These are phyloP conservation scores for Nakazawaea populi DNA, from an alignment of 805 yeast genomes.

Conservation along the genomic window DNA sequence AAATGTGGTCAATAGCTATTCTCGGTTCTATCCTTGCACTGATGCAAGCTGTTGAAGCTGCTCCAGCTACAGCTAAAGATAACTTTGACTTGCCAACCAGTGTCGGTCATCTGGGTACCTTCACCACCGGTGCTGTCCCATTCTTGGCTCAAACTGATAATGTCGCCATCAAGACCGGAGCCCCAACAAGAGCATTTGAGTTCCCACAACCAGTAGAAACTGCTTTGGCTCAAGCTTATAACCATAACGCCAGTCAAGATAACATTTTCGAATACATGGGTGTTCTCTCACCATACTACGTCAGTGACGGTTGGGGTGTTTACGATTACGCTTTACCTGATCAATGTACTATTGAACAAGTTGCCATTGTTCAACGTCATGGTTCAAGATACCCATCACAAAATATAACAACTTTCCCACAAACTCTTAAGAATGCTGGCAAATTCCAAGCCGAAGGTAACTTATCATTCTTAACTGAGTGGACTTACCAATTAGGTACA, in stretches of 20 bases:
- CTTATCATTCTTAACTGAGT: conserved; percentile 7
- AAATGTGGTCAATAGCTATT: background rate
- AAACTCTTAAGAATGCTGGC: background rate
- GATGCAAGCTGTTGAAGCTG: background rate
- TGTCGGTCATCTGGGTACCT: conserved; percentile 4
- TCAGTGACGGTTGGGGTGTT: conserved; percentile 16
- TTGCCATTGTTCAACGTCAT: conserved; percentile 4
- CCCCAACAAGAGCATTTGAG: conserved; percentile 7
- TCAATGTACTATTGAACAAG: conserved; percentile 9
- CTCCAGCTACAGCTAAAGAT: conserved; percentile 29
- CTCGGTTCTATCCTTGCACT: background rate
- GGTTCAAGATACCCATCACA: conserved; percentile 3
- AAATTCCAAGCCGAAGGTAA: conserved; percentile 5
- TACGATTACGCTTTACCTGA: conserved; percentile 17
- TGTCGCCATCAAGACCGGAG: conserved; percentile 5
- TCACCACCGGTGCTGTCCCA: conserved; percentile 6
- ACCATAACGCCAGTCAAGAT: conserved; percentile 12
- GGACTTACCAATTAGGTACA: conserved; percentile 12
- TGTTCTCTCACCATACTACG: conserved; percentile 14
- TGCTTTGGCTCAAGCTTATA: conserved; percentile 12
- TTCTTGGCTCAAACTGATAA: conserved; percentile 11
- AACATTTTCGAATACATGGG: conserved; percentile 15
- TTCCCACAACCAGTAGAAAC: conserved; percentile 16
- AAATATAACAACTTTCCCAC: background rate
- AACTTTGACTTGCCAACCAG: conserved; percentile 9